A percentile compares a stretch with the other conserved stretches of the same genome.
Conservation (phyloP, 2,329 filamentous ascomycete genomes). For the Ceratocystis diversiconidia region DNA sequence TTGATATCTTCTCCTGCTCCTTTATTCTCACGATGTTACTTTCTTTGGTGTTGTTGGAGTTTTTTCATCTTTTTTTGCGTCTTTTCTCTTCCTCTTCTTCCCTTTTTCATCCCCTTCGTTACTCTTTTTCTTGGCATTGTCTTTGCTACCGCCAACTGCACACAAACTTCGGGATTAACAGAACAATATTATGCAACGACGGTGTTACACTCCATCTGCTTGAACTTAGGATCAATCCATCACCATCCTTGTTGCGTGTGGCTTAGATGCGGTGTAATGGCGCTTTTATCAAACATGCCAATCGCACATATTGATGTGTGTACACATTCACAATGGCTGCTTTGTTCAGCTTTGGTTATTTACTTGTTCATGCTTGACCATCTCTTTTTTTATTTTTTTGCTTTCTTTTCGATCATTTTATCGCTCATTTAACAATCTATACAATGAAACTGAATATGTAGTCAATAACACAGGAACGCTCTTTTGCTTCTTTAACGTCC, state of each 20-base stretch:
- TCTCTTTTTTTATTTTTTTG: neutral
- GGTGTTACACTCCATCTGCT: no score
- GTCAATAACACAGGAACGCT: neutral
- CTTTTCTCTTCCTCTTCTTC: neutral
- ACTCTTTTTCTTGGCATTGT: neutral
- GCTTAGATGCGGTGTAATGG: neutral
- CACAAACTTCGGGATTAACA: neutral
- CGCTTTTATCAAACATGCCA: neutral
- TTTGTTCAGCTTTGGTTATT: neutral
- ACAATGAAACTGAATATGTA: neutral
- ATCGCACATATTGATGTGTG: neutral
- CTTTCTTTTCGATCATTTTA: neutral
- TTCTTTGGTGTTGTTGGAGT: constrained; percentile 4
- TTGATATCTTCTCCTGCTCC: neutral
- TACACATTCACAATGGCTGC: neutral
- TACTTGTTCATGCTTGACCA: neutral
- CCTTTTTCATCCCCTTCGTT: neutral
- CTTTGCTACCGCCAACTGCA: neutral
- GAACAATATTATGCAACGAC: neutral
- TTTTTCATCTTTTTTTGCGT: neutral
- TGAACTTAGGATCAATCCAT: no score
- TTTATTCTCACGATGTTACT: neutral
- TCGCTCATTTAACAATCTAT: neutral
- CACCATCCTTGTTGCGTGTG: no score
- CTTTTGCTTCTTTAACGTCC: neutral